These are phyloP conservation scores for Alternaria sp. DNA, from an alignment of 2,329 filamentous ascomycete genomes.

Conservation along the genomic window DNA sequence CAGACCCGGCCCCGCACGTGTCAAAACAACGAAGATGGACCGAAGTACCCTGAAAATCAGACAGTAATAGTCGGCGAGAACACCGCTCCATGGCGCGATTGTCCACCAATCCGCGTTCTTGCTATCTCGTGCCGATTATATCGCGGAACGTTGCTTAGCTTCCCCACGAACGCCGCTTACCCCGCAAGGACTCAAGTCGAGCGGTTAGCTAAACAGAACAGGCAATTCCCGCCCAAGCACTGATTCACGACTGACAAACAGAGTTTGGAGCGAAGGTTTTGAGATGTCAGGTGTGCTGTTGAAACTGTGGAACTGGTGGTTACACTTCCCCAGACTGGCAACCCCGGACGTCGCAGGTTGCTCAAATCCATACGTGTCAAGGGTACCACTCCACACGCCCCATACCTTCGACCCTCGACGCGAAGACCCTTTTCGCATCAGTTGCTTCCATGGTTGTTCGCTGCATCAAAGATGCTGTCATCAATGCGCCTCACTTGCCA, in stretches of 20 bases:
- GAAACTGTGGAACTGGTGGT: slow-evolving; percentile 4
- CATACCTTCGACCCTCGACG: not conserved
- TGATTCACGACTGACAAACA: not conserved
- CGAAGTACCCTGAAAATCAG: slow-evolving; percentile 4
- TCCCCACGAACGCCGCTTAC: slow-evolving; percentile 9
- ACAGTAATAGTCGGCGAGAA: not conserved
- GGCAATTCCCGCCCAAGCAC: slow-evolving; percentile 3
- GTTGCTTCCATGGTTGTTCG: slow-evolving; percentile 7
- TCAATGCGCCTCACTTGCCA: not conserved
- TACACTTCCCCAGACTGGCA: slow-evolving; percentile 13
- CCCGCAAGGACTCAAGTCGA: not conserved
- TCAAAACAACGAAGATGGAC: not conserved
- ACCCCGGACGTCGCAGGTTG: slow-evolving; percentile 3
- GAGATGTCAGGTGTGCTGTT: slow-evolving; percentile 6
- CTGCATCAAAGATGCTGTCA: not conserved
- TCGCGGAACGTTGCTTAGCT: slow-evolving; percentile 12
- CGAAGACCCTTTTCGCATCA: not conserved
- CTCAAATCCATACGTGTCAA: not conserved
- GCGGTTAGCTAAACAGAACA: slow-evolving; percentile 8
- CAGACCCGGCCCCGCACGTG: slow-evolving; percentile 2
- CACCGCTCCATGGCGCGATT: not conserved
- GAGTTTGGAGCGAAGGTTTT: slow-evolving; percentile 8
- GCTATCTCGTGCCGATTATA: not conserved
- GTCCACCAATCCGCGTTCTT: slow-evolving; percentile 1
- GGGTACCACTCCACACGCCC: not conserved